Percentiles rank a stretch among this genome's conserved stretches.
These are phyloP conservation scores for Cochlearia excelsa DNA, from an alignment of 345 rosid genomes.

Conservation along the genomic window DNA sequence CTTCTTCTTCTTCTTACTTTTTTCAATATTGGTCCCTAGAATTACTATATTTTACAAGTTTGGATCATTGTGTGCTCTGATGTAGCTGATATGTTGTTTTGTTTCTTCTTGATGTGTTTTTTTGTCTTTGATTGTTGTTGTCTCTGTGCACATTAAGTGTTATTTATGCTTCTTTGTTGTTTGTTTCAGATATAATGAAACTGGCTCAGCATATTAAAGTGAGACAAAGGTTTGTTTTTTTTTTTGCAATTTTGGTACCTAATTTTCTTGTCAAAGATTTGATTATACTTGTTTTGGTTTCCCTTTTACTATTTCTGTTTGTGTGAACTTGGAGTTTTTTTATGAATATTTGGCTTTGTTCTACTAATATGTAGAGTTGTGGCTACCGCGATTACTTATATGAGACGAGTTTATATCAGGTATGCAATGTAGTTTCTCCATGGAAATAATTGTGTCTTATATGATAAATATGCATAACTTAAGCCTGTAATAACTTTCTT, in stretches of 20 bases:
- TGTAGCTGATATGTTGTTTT: too few relatives aligned
- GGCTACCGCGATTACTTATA: conserved; percentile 84
- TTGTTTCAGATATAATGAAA: conserved; percentile 59
- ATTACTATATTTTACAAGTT: too few relatives aligned
- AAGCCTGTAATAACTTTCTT: background rate
- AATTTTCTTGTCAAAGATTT: too few relatives aligned
- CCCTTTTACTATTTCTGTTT: background rate
- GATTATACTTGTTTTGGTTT: too few relatives aligned
- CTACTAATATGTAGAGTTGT: conserved; percentile 62
- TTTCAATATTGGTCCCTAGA: too few relatives aligned
- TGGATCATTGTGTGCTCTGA: too few relatives aligned
- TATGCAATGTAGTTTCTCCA: conserved; percentile 21
- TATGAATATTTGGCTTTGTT: background rate
- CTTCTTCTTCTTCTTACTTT: too few relatives aligned
- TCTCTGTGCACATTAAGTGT: background rate
- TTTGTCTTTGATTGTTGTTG: background rate
- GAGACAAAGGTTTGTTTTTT: conserved; percentile 70
- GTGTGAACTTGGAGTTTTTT: background rate
- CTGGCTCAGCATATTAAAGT: conserved; percentile 83
- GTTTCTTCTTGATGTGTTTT: background rate
- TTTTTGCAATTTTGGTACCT: background rate
- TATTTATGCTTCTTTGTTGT: conserved; percentile 6
- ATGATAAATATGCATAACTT: background rate
- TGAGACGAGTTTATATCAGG: conserved; percentile 90
- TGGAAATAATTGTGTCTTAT: too few relatives aligned